These are phyloP conservation scores for Myxozyma kluyveri DNA, from an alignment of 805 yeast genomes.

Conservation along the genomic window DNA sequence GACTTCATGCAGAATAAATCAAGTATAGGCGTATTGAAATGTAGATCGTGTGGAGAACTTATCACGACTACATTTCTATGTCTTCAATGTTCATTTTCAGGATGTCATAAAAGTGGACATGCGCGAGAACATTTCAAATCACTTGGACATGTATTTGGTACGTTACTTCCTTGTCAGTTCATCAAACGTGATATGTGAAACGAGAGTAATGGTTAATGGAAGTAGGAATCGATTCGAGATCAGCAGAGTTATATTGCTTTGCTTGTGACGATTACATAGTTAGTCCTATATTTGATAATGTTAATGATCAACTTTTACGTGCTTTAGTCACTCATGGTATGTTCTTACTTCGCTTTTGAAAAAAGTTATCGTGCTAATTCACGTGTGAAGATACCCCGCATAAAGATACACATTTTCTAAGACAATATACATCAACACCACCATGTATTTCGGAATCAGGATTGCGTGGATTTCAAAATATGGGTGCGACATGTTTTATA, in stretches of 20 bases:
- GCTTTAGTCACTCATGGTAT: constrained; percentile 4
- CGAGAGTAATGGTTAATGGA: neutral
- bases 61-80: constrained; percentile 30
- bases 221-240: constrained; percentile 64
- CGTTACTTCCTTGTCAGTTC: no score
- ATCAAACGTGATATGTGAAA: neutral
- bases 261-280: constrained; percentile 71
- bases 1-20: no score
- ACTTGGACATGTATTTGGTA: constrained; percentile 32
- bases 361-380: neutral
- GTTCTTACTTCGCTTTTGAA: neutral
- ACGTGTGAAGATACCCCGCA: neutral
- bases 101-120: constrained; percentile 28
- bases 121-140: constrained; percentile 28
- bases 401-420: constrained; percentile 21
- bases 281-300: constrained; percentile 56
- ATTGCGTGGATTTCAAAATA: constrained; percentile 79
- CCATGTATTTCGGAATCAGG: constrained; percentile 49
- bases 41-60: constrained; percentile 28
- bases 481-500: constrained; percentile 98
- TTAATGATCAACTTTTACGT: constrained; percentile 39
- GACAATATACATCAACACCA: constrained; percentile 20
- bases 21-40: constrained; percentile 21
- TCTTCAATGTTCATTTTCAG: constrained; percentile 31
- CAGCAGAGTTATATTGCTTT: constrained; percentile 74